These are phyloP conservation scores for Theobroma grandiflorum DNA, from an alignment of 441 rosid genomes.

Conservation along the genomic window DNA sequence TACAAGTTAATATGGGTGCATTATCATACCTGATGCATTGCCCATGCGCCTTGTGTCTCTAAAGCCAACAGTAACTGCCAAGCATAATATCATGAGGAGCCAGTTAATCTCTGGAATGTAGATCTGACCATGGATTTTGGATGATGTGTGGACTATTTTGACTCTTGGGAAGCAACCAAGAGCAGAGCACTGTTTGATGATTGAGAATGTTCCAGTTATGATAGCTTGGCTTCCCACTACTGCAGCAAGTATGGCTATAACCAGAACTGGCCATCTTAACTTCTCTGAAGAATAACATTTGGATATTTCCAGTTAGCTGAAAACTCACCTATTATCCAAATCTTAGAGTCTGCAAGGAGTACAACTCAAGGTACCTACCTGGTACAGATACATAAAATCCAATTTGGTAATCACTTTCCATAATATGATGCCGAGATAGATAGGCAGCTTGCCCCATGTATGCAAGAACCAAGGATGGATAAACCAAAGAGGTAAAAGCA, in stretches of 20 bases:
- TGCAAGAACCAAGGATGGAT: conserved; percentile 93
- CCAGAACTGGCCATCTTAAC: conserved; percentile 94
- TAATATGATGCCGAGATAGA: conserved; percentile 76
- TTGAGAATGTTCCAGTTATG: conserved; percentile 95
- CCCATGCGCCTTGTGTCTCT: conserved; percentile 88
- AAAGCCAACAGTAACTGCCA: conserved; percentile 92
- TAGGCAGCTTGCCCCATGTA: conserved; percentile 99
- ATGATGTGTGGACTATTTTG: conserved; percentile 94
- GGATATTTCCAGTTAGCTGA: conserved; percentile 30
- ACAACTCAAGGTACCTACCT: conserved; percentile 42
- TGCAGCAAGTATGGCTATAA: conserved; percentile 93
- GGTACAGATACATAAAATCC: conserved; percentile 98
- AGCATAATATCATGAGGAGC: conserved; percentile 85
- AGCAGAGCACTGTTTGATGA: conserved; percentile 93
- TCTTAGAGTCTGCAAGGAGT: conserved; percentile 15
- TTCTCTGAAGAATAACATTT: conserved; percentile 52
- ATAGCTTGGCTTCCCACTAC: conserved; percentile 98
- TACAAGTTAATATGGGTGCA: neutral
- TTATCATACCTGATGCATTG: conserved; percentile 84
- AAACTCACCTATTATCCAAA: conserved; percentile 25
- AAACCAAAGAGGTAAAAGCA: conserved; percentile 89
- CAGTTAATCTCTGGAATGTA: conserved; percentile 97
- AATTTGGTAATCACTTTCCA: conserved; percentile 59
- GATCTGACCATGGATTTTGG: conserved; percentile 93
- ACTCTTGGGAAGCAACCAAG: conserved; percentile 93